These are phyloP conservation scores for Bisporella sp. DNA, from an alignment of 2,329 filamentous ascomycete genomes.

Conservation along the genomic window DNA sequence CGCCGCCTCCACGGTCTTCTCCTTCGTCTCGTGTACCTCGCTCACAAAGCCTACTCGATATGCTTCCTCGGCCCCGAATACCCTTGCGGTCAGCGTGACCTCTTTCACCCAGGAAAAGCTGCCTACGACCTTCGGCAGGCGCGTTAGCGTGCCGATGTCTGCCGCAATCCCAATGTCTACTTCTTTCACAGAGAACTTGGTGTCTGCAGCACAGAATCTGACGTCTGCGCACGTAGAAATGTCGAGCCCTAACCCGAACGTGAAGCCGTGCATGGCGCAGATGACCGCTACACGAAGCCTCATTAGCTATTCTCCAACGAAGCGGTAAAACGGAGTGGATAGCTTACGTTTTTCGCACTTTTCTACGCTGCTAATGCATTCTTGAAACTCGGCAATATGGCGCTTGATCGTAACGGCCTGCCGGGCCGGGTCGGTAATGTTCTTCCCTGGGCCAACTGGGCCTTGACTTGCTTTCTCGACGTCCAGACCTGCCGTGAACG, in stretches of 20 bases:
- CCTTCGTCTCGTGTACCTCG: conserved; percentile 56
- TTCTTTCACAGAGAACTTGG: conserved; percentile 67
- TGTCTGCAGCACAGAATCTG: conserved; percentile 53
- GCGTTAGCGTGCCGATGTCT: conserved; percentile 68
- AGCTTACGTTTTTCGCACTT: conserved; percentile 77
- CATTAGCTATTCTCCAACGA: neutral
- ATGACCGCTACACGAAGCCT: conserved; percentile 58
- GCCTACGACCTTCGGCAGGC: conserved; percentile 67
- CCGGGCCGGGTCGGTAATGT: conserved; percentile 51
- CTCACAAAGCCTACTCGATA: conserved; percentile 63
- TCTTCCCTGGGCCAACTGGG: conserved; percentile 32
- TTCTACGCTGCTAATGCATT: conserved; percentile 68
- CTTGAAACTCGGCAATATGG: conserved; percentile 74
- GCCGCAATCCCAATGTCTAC: conserved; percentile 77
- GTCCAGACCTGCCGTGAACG: conserved; percentile 83
- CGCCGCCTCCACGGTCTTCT: conserved; percentile 53
- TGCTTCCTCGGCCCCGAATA: conserved; percentile 65
- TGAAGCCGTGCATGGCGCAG: conserved; percentile 70
- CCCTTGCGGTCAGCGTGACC: conserved; percentile 62
- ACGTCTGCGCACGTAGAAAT: conserved; percentile 64
- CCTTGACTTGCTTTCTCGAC: conserved; percentile 61
- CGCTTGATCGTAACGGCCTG: conserved; percentile 55
- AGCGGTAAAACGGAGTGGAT: neutral
- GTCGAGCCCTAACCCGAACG: conserved; percentile 73
- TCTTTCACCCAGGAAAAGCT: conserved; percentile 74